Evolutionary conservation across 2,329 filamentous ascomycete species (phyloP).

Genomic region (Pyricularia grisea): DNA sequence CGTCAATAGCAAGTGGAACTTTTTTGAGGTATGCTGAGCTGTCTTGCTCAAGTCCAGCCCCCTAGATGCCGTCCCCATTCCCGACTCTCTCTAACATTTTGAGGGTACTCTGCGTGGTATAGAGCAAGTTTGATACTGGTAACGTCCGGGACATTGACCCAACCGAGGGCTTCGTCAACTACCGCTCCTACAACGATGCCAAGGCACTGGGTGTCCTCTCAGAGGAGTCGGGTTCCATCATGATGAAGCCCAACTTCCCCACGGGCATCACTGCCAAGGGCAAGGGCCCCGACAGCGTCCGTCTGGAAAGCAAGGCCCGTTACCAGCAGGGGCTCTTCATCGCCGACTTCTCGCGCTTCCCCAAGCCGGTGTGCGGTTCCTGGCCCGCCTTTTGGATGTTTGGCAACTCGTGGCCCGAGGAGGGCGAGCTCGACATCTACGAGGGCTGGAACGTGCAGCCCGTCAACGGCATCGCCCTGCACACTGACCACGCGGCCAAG

Average conservation of each 20-base stretch:
- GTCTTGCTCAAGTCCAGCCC: slow-evolving; percentile 11
- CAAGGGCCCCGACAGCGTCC: slow-evolving; percentile 44
- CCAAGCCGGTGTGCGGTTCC: slow-evolving; percentile 52
- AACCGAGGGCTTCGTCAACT: slow-evolving; percentile 57
- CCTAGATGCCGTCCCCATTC: no score
- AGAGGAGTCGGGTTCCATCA: slow-evolving; percentile 3
- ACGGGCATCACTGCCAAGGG: slow-evolving; percentile 17
- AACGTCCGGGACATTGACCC: slow-evolving; percentile 35
- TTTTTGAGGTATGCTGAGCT: slow-evolving; percentile 18
- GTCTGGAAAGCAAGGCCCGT: slow-evolving; percentile 50
- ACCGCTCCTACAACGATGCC: slow-evolving; percentile 25
- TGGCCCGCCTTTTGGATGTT: slow-evolving; percentile 62
- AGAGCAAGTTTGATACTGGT: slow-evolving; percentile 11
- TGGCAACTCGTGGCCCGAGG: slow-evolving; percentile 45
- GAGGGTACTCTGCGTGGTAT: neutral
- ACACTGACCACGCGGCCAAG: slow-evolving; percentile 30
- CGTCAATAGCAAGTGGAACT: slow-evolving; percentile 38
- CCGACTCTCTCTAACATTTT: no score
- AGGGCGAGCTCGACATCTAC: slow-evolving; percentile 60
- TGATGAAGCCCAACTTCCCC: slow-evolving; percentile 21
- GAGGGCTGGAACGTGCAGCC: slow-evolving; percentile 52
- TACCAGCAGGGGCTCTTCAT: slow-evolving; percentile 63
- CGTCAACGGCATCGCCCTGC: slow-evolving; percentile 48
- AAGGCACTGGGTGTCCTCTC: slow-evolving; percentile 15
- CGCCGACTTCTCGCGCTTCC: slow-evolving; percentile 60